Evolutionary conservation across 768 basidiomycete genomes (phyloP), one percentile per base, ranked within the genome.

Genomic region (Xerocomellus chrysenteron): DNA sequence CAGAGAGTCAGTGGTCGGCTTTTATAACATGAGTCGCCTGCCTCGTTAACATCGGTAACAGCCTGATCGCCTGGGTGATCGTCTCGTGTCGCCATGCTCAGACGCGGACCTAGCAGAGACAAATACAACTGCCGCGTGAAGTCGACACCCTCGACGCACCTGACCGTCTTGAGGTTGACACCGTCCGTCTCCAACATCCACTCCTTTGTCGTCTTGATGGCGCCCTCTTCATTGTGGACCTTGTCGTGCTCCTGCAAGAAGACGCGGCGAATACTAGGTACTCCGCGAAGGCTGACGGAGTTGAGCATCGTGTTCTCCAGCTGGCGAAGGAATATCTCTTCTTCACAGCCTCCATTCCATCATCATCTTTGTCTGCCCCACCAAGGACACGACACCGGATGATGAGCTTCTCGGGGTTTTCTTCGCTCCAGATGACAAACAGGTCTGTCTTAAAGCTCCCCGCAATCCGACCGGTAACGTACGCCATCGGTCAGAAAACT

Each of bases 111-210:
- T 30, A 30, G 39, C 44, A 19, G 37, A n/a, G 41, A 33, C 24
- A 97, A 98, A 66, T 93, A 94, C 2, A 94, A 98, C 58, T n/a
- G n/a, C n/a, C 96, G 83, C 54, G 79, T 82, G 71, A 91, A 89
- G 76, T 99, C 96, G 61, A 98, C 94, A 30, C 94, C 94, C 4
- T 97, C 93, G 60, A 97, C 85, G 64, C 87, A 90, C 84, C 98
- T 90, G 39, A 98, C 95, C 9, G 90, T 85, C 80, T 91, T 94
- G 70, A 98, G 76, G 74, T 98, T 98, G 76, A 95, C 84, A 56
- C 97, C 97, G 60, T 97, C 94, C 32, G 97, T 98, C 73, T 99
- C 97, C 68, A 99, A 73, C 47, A 94, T 92, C 96, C 97, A 98
- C 73, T 98, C 95, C 59, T 81, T 77, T 32, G 76, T 78, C 33